phyloP scores from a whole-genome alignment of 2,329 filamentous ascomycete species.

The Domatiomyces globalis region DNA sequence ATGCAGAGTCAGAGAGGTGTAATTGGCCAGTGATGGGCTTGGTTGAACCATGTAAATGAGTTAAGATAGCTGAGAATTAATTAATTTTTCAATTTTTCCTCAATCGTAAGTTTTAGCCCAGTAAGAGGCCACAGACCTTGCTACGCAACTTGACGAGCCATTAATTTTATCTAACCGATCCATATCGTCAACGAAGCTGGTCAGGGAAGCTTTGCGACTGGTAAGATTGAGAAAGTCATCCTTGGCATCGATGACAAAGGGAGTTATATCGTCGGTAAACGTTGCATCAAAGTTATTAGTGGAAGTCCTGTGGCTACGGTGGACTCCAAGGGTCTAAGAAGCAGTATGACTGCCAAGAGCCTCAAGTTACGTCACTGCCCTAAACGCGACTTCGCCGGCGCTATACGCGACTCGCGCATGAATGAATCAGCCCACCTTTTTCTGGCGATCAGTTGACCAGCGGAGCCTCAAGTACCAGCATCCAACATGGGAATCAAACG shows the following conservation, averaged over 20 bases:
- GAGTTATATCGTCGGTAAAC: background rate
- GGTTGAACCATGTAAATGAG: background rate
- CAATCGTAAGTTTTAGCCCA: constrained; percentile 9
- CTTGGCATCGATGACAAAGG: constrained; percentile 5
- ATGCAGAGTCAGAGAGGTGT: constrained; percentile 11
- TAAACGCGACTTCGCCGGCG: background rate
- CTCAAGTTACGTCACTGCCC: background rate
- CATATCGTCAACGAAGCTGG: constrained; percentile 4
- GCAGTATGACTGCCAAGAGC: too few relatives aligned
- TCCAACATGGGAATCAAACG: constrained; percentile 38
- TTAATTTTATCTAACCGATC: constrained; percentile 1
- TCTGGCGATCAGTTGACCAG: background rate
- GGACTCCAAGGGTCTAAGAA: too few relatives aligned
- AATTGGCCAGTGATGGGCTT: background rate
- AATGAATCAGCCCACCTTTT: background rate
- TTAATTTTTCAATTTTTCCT: constrained; percentile 5
- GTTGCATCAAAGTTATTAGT: too few relatives aligned
- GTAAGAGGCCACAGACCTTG: background rate
- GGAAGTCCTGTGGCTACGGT: too few relatives aligned
- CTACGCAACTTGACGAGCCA: constrained; percentile 3
- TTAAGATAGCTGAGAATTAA: constrained; percentile 5
- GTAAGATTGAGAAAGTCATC: constrained; percentile 5
- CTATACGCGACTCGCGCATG: background rate
- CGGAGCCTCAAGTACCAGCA: background rate
- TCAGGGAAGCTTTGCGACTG: constrained; percentile 5